Conservation (phyloP, 2,329 filamentous ascomycete species). For the Aspergillus sojae region DNA sequence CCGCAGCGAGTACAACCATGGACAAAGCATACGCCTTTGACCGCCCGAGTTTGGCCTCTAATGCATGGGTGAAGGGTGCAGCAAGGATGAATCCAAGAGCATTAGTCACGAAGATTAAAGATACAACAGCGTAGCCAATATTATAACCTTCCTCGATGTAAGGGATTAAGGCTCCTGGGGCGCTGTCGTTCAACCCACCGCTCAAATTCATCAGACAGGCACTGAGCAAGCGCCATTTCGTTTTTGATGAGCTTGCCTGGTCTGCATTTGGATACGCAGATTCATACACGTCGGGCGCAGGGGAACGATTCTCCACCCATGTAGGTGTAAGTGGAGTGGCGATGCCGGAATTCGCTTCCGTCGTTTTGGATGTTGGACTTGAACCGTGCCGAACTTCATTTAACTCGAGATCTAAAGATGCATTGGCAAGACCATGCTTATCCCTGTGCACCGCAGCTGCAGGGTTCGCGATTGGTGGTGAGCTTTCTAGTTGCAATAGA, state of each 20-base stretch:
- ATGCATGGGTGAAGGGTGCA: conserved; percentile 67
- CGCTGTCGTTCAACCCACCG: conserved; percentile 44
- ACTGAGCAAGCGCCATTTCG: conserved; percentile 68
- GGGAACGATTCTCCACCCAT: conserved; percentile 30
- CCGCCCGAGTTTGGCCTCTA: conserved; percentile 66
- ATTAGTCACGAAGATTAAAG: conserved; percentile 78
- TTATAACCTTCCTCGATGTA: conserved; percentile 67
- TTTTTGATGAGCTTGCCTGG: conserved; percentile 45
- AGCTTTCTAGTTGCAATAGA: conserved; percentile 47
- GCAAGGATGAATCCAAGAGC: conserved; percentile 75
- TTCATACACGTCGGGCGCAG: conserved; percentile 20
- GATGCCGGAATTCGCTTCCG: conserved; percentile 2
- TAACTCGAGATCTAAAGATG: conserved; percentile 26
- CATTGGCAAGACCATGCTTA: conserved; percentile 25
- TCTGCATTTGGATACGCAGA: conserved; percentile 29
- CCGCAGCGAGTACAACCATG: conserved; percentile 61
- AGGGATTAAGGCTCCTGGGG: conserved; percentile 76
- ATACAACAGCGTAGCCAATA: conserved; percentile 68
- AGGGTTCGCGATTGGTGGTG: conserved; percentile 38
- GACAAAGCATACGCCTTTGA: conserved; percentile 63
- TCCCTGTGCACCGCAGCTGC: conserved; percentile 35
- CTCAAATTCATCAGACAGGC: conserved; percentile 68
- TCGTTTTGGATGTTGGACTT: not conserved
- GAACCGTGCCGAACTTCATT: conserved; percentile 16
- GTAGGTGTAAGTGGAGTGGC: conserved; percentile 19